These are phyloP conservation scores for Conticribra weissflogii DNA, from an alignment of 108 stramenopile species.

Conservation along the genomic window DNA sequence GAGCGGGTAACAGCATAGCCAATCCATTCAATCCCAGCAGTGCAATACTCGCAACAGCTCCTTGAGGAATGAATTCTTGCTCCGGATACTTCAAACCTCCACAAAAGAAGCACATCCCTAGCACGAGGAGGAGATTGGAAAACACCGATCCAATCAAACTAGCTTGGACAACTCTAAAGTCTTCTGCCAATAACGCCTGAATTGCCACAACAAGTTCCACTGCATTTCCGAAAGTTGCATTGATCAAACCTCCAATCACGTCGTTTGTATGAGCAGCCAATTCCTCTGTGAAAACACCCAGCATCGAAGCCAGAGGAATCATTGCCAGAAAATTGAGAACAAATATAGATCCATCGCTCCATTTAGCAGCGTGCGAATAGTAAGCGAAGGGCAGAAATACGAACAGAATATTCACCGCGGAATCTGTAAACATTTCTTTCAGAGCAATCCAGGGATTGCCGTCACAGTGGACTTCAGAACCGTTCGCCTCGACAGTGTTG, in stretches of 20 bases:
- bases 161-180: constrained; percentile 92
- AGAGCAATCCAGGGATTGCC: constrained; percentile 31
- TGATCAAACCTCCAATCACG: constrained; percentile 93
- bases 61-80: constrained; percentile 83
- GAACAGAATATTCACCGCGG: constrained; percentile 70
- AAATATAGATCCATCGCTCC: constrained; percentile 77
- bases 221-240: constrained; percentile 98
- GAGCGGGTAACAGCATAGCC: constrained; percentile 85
- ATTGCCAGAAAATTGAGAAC: constrained; percentile 92
- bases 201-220: constrained; percentile 93
- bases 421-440: constrained; percentile 57
- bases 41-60: constrained; percentile 79
- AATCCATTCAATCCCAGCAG: constrained; percentile 82
- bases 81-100: constrained; percentile 90
- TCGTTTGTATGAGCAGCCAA: constrained; percentile 95
- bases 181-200: constrained; percentile 76
- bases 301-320: constrained; percentile 90
- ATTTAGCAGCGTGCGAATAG: constrained; percentile 52
- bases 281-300: constrained; percentile 97
- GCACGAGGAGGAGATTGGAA: constrained; percentile 91
- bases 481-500: not conserved
- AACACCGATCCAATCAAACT: constrained; percentile 96
- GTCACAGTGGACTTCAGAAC: not conserved
- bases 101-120: constrained; percentile 96
- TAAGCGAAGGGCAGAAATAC: constrained; percentile 71